Conservation (phyloP, 2,329 filamentous ascomycete genomes). For the Fusarium hostae region DNA sequence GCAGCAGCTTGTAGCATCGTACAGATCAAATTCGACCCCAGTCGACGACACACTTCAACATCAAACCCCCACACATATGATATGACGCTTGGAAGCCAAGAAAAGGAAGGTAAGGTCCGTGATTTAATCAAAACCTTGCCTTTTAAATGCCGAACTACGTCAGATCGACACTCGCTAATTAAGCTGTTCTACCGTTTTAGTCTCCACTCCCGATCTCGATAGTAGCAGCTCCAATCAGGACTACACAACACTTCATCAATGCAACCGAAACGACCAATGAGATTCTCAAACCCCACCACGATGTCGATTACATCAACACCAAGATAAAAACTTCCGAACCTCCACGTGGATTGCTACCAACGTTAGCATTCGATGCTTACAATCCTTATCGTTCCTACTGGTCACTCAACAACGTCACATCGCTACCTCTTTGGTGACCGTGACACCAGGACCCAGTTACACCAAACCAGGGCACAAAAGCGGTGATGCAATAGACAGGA, state of each 20-base stretch:
- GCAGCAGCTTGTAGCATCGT: too few relatives aligned
- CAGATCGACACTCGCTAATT: background rate
- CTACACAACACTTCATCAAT: background rate
- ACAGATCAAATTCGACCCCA: too few relatives aligned
- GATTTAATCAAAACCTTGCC: background rate
- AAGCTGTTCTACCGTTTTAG: background rate
- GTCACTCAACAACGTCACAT: slow-evolving; percentile 11
- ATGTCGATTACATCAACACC: background rate
- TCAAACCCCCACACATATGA: background rate
- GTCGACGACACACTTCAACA: background rate
- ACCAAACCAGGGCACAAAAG: background rate
- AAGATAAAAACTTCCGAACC: background rate
- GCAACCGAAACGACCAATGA: slow-evolving; percentile 16
- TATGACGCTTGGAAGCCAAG: background rate
- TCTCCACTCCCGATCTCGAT: slow-evolving; percentile 8
- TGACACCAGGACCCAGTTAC: slow-evolving; percentile 1
- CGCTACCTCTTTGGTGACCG: slow-evolving; percentile 23
- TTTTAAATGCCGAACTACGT: background rate
- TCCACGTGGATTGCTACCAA: slow-evolving; percentile 21
- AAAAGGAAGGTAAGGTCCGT: background rate
- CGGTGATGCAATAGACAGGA: slow-evolving; percentile 20
- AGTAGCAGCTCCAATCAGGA: slow-evolving; percentile 17
- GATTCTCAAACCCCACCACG: slow-evolving; percentile 3
- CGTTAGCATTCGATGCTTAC: slow-evolving; percentile 33
- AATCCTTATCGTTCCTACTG: slow-evolving; percentile 18